A percentile compares a stretch with the other conserved stretches of the same genome.
Evolutionary conservation across 306 rosid genomes (phyloP).

Genomic region (Begonia fuchsioides): DNA sequence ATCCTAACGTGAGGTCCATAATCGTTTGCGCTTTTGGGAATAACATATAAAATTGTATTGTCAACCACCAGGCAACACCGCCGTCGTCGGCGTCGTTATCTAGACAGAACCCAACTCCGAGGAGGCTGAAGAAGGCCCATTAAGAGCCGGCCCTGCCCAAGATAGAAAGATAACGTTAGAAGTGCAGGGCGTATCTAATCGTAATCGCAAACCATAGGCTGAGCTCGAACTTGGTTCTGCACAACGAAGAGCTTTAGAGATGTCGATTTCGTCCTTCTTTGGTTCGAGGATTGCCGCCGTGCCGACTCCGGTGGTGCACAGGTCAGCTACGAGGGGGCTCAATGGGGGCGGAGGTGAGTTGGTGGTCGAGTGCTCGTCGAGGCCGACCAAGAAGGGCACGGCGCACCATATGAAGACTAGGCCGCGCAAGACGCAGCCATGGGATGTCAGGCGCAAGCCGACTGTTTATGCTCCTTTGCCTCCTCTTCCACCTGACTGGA

Average conservation of each 20-base stretch:
- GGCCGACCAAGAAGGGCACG: conserved; percentile 81
- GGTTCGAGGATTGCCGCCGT: conserved; percentile 16
- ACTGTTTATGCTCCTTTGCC: conserved; percentile 57
- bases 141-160: too few species aligned
- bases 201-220: too few species aligned
- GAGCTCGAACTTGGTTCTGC: too few species aligned
- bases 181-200: too few species aligned
- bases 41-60: too few species aligned
- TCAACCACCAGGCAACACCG: too few species aligned
- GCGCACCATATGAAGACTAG: conserved; percentile 84
- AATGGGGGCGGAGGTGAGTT: conserved; percentile 9
- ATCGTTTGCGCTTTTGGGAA: too few species aligned
- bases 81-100: too few species aligned
- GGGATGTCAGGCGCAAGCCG: conserved; percentile 66
- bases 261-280: conserved; percentile 27
- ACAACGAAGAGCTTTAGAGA: background rate
- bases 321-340: conserved; percentile 8
- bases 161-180: too few species aligned
- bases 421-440: conserved; percentile 56
- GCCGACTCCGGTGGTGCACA: conserved; percentile 3
- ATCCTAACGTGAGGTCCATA: too few species aligned
- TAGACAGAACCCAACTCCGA: too few species aligned
- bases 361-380: conserved; percentile 68
- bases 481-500: conserved; percentile 71
- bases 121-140: too few species aligned